A percentile compares a stretch with the other conserved stretches of the same genome.
Evolutionary conservation across 257 asterid species (phyloP).

Genomic region (Solanum rostratum): DNA sequence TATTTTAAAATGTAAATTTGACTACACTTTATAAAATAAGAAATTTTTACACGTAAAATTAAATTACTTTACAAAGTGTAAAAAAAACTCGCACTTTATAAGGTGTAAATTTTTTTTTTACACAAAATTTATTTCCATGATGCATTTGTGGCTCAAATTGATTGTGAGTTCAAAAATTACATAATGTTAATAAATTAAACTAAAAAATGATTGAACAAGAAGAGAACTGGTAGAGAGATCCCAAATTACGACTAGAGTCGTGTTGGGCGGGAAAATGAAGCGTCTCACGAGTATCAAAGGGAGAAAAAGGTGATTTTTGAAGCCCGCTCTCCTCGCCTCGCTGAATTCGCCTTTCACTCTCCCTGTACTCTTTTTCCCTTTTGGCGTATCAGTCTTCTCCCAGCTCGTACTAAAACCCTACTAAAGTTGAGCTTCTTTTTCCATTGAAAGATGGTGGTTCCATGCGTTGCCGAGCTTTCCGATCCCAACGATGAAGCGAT

Average conservation of each 20-base stretch:
- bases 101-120: no score
- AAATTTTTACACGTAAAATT: no score
- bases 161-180: no score
- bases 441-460: conserved; percentile 8
- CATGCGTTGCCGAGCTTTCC: neutral
- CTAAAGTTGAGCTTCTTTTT: neutral
- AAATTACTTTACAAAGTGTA: no score
- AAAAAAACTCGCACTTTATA: no score
- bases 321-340: neutral
- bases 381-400: neutral
- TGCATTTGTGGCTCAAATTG: no score
- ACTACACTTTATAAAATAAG: no score
- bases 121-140: no score
- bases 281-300: neutral
- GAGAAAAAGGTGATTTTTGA: neutral
- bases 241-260: neutral
- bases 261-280: neutral
- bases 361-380: neutral
- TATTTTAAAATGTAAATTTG: no score
- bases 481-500: neutral
- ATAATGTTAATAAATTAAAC: no score
- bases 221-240: neutral
- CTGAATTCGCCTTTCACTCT: neutral
- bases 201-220: neutral
- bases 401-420: neutral